Base-by-base conservation (phyloP, 768 basidiomycete genomes). In the Russula ochroleuca region DNA sequence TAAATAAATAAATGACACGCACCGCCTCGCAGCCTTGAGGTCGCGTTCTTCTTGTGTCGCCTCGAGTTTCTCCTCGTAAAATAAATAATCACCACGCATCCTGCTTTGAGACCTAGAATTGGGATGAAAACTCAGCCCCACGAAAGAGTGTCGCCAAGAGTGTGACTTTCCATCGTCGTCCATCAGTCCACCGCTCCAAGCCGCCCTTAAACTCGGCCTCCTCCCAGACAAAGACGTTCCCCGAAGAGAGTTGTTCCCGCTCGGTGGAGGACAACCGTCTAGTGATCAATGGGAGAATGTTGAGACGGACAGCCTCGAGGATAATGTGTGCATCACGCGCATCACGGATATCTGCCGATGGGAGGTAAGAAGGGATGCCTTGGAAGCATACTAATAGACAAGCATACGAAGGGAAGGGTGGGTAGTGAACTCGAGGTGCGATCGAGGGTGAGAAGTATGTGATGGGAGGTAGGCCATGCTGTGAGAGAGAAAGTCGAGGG, bases 211-310 rank as follows among this genome's bases (percentile, higher is more conserved):
- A 79, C 67, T 87, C 88, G 4, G 88, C 87, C 72, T 92, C 90
- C 69, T 92, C 89, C 90, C 90, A 92, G 43, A 92, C 90, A 69
- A 90, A 92, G 47, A 92, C 82, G 64, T 90, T 87, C 2, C 90
- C 90, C 56, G 88, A 87, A 43, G 72, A 72, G 5, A 92, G 77
- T 47, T 85, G 83, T 38, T 88, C 88, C 49, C 89, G 78, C 71
- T 92, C 89, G 63, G 76, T 83, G 3, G 84, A 78, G 14, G 85
- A 81, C n/a, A 92, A 77, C 10, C 89, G 82, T 21, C 87, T 82
- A 63, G 81, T 86, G 65, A 90, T 83, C 57, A 92, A 76, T 7
- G 90, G 89, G 37, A 91, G 76, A 45, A 87, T 76, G 65, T 84
- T 84, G 53, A 82, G 80, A 33, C 89, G 81, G 56, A 90, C 89